phyloP scores from a whole-genome alignment of 2,329 filamentous ascomycete genomes.

The Colletotrichum sp. region DNA sequence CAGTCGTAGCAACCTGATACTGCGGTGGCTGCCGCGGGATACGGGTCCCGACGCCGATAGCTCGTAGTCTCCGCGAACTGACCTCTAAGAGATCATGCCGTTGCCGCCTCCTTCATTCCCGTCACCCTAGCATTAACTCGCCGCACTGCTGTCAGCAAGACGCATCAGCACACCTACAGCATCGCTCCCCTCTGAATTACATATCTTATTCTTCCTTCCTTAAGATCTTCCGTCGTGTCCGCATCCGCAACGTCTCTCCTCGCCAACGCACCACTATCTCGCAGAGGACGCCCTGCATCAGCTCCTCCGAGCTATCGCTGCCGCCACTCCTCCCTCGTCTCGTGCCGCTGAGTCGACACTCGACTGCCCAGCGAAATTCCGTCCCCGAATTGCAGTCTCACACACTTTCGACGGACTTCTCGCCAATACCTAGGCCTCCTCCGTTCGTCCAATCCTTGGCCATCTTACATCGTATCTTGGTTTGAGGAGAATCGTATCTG shows the following conservation, averaged over 20 bases:
- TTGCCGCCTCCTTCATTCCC: background rate
- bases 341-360: background rate
- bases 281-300: background rate
- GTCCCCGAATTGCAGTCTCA: background rate
- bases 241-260: background rate
- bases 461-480: background rate
- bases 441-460: conserved; percentile 11
- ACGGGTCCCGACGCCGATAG: background rate
- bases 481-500: background rate
- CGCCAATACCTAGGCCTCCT: background rate
- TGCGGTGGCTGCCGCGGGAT: background rate
- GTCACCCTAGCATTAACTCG: background rate
- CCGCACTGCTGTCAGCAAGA: background rate
- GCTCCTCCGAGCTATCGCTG: background rate
- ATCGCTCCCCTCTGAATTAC: background rate
- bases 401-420: background rate
- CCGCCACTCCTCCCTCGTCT: background rate
- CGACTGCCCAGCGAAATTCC: background rate
- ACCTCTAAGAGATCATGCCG: conserved; percentile 15
- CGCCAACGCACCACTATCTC: background rate
- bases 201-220: background rate
- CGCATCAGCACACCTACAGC: background rate
- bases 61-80: conserved; percentile 10
- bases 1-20: background rate
- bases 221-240: background rate